Evolutionary conservation across 2,329 filamentous ascomycete species (phyloP), one percentile per base, ranked within the genome.

Genomic region (Fusarium foetens): DNA sequence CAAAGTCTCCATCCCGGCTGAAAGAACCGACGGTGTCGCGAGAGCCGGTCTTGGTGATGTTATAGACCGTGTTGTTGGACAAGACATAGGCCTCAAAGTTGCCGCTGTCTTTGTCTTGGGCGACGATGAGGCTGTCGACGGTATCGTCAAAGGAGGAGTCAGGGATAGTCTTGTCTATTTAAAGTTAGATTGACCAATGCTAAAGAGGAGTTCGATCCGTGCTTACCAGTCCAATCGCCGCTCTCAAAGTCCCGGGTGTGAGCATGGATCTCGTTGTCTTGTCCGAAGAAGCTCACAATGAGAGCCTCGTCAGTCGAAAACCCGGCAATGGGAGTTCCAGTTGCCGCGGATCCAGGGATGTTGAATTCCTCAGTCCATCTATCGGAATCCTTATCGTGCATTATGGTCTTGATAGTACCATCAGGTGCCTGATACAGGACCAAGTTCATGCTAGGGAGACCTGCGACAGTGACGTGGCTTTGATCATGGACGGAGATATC

Each of bases 171-270:
- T 59, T 7, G 10, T 59, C 57, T 59, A 21, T 12, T 11, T 6
- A 3, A n/a, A 5, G 17, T 59, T 27, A 59, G 45, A 33, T 6
- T 27, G n/a, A 2, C 2, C 11, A 9, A 3, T 0, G 8, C 2
- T 21, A 0, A 14, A 1, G 25, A 1, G 8, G 6, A 8, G 1
- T 3, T 39, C 6, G 1, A 39, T 5, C 6, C 8, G 16, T 16
- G 2, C 45, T 53, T 33, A 41, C 45, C 45, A 19, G 27, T 33
- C 57, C 57, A 59, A 9, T 59, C 7, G 0, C 45, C 35, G 9
- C 2, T 10, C 19, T 33, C 57, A 52, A 19, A 59, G 25, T 59
- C 6, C 0, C 45, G 57, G 6, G 10, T 11, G 14, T 59, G 57
- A 3, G 8, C 45, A 19, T 59, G 57, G 8, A 59, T 52, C 45